Conservation (phyloP, 2,329 filamentous ascomycete genomes). For the Dactylellina sp. region DNA sequence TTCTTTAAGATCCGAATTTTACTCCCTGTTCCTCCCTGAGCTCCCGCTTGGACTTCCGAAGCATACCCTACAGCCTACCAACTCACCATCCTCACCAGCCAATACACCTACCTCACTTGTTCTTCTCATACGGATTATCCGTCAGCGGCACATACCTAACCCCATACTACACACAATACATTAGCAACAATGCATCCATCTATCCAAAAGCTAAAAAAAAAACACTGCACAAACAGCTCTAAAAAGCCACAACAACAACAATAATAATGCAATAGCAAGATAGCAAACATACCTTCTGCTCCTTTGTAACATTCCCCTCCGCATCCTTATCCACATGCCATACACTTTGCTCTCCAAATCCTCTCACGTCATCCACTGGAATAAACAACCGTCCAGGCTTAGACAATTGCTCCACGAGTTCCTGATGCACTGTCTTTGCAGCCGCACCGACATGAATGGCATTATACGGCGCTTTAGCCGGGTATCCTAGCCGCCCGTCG, state of each 20-base stretch:
- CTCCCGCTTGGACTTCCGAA: too few species aligned
- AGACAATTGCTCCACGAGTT: conserved; percentile 80
- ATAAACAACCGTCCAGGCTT: conserved; percentile 84
- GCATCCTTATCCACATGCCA: conserved; percentile 80
- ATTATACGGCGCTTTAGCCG: conserved; percentile 74
- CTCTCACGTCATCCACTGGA: conserved; percentile 75
- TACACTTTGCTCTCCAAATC: conserved; percentile 71
- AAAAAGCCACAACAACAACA: not conserved
- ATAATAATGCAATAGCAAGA: conserved; percentile 19
- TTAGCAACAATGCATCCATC: not conserved
- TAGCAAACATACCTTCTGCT: conserved; percentile 64
- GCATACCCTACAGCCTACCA: too few species aligned
- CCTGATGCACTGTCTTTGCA: conserved; percentile 77
- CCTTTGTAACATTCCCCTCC: conserved; percentile 72
- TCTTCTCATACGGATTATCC: conserved; percentile 69
- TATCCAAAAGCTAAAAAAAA: too few species aligned
- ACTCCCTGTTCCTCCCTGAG: too few species aligned
- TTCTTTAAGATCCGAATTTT: too few species aligned
- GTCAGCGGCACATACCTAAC: conserved; percentile 83
- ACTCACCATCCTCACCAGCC: too few species aligned
- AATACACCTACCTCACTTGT: conserved; percentile 12
- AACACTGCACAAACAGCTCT: too few species aligned
- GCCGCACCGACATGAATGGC: conserved; percentile 95
- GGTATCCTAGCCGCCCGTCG: conserved; percentile 68
- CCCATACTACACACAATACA: conserved; percentile 68